A percentile compares a stretch with the other conserved stretches of the same genome.
These are phyloP conservation scores for Vitis hybrid DNA, from an alignment of 177 flowering plant genomes.

Conservation along the genomic window DNA sequence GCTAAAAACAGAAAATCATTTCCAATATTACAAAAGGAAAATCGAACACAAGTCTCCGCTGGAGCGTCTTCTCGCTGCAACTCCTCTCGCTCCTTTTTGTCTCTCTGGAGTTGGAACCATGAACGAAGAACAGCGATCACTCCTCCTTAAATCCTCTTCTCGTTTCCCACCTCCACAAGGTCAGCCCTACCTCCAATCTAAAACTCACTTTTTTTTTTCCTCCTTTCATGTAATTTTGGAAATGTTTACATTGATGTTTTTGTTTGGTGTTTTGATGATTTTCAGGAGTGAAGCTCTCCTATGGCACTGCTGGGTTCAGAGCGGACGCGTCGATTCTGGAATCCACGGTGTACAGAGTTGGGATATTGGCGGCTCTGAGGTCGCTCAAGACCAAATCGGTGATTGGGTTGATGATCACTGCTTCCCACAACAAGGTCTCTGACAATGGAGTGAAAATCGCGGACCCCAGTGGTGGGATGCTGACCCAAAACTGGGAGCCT, in stretches of 20 bases:
- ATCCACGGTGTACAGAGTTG: constrained; percentile 75
- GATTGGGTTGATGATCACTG: constrained; percentile 93
- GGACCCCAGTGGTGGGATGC: constrained; percentile 87
- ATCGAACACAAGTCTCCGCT: too few relatives aligned
- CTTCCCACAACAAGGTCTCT: constrained; percentile 79
- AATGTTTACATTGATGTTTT: too few relatives aligned
- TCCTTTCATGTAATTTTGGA: not conserved
- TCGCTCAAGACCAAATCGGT: constrained; percentile 63
- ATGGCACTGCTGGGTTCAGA: constrained; percentile 92
- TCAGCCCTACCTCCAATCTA: constrained; percentile 2
- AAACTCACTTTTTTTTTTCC: not conserved
- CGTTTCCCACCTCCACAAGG: constrained; percentile 63
- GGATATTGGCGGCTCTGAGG: constrained; percentile 79
- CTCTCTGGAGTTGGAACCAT: constrained; percentile 19
- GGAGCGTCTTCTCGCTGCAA: not conserved
- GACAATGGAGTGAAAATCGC: constrained; percentile 92
- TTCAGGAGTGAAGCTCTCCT: constrained; percentile 69
- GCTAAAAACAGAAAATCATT: too few relatives aligned
- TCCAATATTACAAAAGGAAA: too few relatives aligned
- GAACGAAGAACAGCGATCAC: constrained; percentile 54
- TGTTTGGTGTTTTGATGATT: not conserved
- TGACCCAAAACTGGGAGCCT: constrained; percentile 92
- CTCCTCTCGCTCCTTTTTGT: not conserved
- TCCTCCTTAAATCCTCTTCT: constrained; percentile 50
- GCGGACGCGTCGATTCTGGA: constrained; percentile 74